Percentiles rank a stretch among this genome's conserved stretches.
Conservation (phyloP, 768 basidiomycete genomes). For the Fomitopsis pulvina region DNA sequence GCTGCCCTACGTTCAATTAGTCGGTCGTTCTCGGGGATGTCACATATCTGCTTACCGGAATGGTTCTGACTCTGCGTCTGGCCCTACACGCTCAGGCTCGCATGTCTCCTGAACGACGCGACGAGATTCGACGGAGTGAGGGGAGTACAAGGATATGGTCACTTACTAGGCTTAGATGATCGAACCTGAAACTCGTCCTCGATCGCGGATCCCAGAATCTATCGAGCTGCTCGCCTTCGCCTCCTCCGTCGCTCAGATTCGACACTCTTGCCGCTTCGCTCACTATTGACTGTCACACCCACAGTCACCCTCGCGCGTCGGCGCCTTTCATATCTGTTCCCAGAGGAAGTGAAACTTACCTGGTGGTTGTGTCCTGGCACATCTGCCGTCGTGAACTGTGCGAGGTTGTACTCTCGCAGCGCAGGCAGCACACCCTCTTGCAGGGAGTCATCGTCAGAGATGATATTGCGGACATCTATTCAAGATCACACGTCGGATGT, state of each 20-base stretch:
- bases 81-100: conserved; percentile 57
- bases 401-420: conserved; percentile 77
- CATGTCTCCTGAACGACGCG: conserved; percentile 57
- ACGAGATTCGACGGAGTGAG: neutral
- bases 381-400: conserved; percentile 83
- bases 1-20: conserved; percentile 47
- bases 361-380: conserved; percentile 73
- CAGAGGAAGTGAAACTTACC: conserved; percentile 40
- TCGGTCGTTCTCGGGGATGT: neutral
- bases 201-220: conserved; percentile 83
- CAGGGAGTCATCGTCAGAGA: conserved; percentile 80
- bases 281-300: conserved; percentile 60
- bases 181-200: conserved; percentile 72
- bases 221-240: conserved; percentile 42
- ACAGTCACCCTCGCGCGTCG: neutral
- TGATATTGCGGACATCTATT: conserved; percentile 84
- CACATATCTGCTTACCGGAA: conserved; percentile 52
- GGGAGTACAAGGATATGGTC: neutral
- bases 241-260: conserved; percentile 12
- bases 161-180: conserved; percentile 78
- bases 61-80: conserved; percentile 59
- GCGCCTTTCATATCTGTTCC: too few relatives aligned
- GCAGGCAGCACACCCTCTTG: conserved; percentile 74
- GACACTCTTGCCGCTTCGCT: conserved; percentile 59
- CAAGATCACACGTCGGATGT: neutral